A percentile compares a stretch with the other conserved stretches of the same genome.
Conservation (phyloP, 2,329 filamentous ascomycete species). For the Hymenoscyphus scutula region DNA sequence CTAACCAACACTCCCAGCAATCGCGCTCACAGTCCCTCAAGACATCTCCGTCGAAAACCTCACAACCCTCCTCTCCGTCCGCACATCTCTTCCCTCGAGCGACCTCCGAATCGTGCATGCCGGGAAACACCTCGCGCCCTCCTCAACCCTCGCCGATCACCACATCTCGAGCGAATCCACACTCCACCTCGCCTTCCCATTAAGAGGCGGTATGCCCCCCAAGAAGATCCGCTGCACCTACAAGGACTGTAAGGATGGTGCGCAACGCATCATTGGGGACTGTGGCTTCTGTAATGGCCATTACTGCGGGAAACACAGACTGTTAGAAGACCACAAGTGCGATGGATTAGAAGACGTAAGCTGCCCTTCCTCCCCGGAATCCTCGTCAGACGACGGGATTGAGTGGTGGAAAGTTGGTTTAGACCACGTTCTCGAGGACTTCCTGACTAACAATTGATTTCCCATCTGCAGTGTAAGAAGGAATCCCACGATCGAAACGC, state of each 20-base stretch:
- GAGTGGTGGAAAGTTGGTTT: conserved; percentile 45
- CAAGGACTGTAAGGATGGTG: conserved; percentile 83
- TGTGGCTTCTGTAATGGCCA: conserved; percentile 93
- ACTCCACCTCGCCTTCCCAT: conserved; percentile 53
- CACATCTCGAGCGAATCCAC: conserved; percentile 49
- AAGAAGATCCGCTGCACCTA: conserved; percentile 84
- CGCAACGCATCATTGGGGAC: conserved; percentile 92
- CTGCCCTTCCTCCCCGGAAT: conserved; percentile 27
- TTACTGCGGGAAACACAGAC: conserved; percentile 91
- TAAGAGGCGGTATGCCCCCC: conserved; percentile 59
- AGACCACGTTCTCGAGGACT: conserved; percentile 33
- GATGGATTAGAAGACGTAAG: conserved; percentile 82
- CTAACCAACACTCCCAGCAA: conserved; percentile 43
- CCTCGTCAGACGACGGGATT: conserved; percentile 1
- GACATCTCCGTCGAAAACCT: conserved; percentile 55
- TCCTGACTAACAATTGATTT: conserved; percentile 39
- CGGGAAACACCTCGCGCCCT: conserved; percentile 51
- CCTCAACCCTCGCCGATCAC: conserved; percentile 45
- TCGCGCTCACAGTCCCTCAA: conserved; percentile 53
- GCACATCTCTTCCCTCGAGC: conserved; percentile 50
- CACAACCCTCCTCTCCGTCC: conserved; percentile 54
- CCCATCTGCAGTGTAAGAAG: conserved; percentile 73
- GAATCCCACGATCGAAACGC: conserved; percentile 93
- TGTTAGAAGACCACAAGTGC: conserved; percentile 94
- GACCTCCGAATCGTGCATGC: conserved; percentile 56